Evolutionary conservation across 148 eudicot species (phyloP).

Genomic region (Vaccinium vitisidaea): DNA sequence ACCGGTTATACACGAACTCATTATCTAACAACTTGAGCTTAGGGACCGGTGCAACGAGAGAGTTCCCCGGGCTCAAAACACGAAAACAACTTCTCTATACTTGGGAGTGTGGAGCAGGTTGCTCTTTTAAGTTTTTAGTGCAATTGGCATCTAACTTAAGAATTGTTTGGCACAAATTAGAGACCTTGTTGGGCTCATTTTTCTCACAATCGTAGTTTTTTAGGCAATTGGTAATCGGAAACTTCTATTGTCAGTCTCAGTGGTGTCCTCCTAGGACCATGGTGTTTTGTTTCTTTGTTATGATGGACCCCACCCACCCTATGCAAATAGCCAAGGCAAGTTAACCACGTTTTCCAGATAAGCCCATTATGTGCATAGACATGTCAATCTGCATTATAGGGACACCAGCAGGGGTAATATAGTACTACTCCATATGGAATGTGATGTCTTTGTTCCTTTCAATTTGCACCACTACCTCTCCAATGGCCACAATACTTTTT

Average conservation of each 20-base stretch:
- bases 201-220: background rate
- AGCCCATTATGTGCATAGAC: background rate
- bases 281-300: background rate
- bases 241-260: background rate
- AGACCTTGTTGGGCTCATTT: background rate
- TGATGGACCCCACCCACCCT: background rate
- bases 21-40: background rate
- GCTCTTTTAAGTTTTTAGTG: background rate
- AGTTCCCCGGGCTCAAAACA: background rate
- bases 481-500: background rate
- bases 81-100: background rate
- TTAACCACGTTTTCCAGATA: background rate
- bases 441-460: slow-evolving; percentile 11
- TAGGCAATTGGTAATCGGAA: background rate
- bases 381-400: background rate
- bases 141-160: background rate
- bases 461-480: slow-evolving; percentile 18
- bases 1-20: background rate
- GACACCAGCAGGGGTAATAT: background rate
- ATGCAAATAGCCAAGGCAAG: background rate
- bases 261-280: background rate
- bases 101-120: background rate
- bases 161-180: background rate
- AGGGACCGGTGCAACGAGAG: background rate
- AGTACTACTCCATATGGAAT: background rate